These are phyloP conservation scores for Epicoccum sorghinum DNA, from an alignment of 2,329 filamentous ascomycete species.

Conservation along the genomic window DNA sequence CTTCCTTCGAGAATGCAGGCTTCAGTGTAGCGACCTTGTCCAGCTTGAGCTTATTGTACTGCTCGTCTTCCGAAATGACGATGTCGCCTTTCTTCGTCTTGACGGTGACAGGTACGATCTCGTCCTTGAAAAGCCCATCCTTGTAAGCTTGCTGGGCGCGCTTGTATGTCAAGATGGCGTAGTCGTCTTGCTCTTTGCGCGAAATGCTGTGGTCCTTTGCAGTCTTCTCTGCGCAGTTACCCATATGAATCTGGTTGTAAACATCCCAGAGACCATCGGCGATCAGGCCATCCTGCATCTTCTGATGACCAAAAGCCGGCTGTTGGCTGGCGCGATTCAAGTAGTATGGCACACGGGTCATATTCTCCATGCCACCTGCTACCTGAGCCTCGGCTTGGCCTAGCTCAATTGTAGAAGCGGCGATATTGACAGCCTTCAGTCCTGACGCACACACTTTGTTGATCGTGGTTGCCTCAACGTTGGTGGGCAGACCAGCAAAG, in stretches of 20 bases:
- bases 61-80: slow-evolving; percentile 82
- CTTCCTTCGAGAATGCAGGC: slow-evolving; percentile 87
- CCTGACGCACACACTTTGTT: slow-evolving; percentile 99
- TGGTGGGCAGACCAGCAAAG: slow-evolving; percentile 82
- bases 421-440: slow-evolving; percentile 87
- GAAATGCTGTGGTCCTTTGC: slow-evolving; percentile 85
- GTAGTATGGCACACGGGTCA: slow-evolving; percentile 94
- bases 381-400: slow-evolving; percentile 87
- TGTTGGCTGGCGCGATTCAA: slow-evolving; percentile 79
- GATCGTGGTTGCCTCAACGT: slow-evolving; percentile 86
- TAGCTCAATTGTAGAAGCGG: slow-evolving; percentile 92
- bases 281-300: slow-evolving; percentile 88
- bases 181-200: slow-evolving; percentile 86
- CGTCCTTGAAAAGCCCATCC: slow-evolving; percentile 80
- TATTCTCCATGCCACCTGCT: slow-evolving; percentile 97
- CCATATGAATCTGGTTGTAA: slow-evolving; percentile 98
- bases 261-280: slow-evolving; percentile 96
- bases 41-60: slow-evolving; percentile 82
- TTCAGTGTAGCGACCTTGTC: slow-evolving; percentile 88
- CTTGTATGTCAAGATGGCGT: slow-evolving; percentile 87
- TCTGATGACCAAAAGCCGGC: slow-evolving; percentile 84
- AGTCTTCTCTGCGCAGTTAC: slow-evolving; percentile 92
- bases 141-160: slow-evolving; percentile 91
- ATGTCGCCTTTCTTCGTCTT: slow-evolving; percentile 80
- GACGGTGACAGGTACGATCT: slow-evolving; percentile 87